These are phyloP conservation scores for Pinus tabuliformis DNA, from an alignment of 75 land plant species.

Conservation along the genomic window DNA sequence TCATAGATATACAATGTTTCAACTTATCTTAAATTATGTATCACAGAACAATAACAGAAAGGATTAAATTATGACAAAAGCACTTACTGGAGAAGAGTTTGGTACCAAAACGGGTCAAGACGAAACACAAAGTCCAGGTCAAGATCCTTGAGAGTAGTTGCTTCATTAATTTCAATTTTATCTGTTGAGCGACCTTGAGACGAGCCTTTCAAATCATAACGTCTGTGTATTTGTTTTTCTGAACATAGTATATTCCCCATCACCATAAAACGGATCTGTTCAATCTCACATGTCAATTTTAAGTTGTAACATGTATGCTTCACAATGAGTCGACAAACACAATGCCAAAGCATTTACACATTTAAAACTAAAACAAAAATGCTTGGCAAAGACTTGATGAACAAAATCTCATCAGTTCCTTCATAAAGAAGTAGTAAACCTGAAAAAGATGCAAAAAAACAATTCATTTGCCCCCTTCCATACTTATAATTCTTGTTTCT, in stretches of 20 bases:
- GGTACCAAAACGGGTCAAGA: constrained; percentile 61
- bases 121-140: constrained; percentile 70
- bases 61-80: neutral
- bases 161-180: constrained; percentile 47
- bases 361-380: neutral
- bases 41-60: neutral
- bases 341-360: neutral
- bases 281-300: constrained; percentile 5
- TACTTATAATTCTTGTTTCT: neutral
- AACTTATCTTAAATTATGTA: neutral
- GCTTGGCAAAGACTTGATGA: neutral
- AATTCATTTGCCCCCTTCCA: neutral
- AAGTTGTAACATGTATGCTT: neutral
- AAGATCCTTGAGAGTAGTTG: constrained; percentile 74
- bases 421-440: neutral
- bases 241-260: constrained; percentile 94
- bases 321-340: neutral
- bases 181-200: constrained; percentile 68
- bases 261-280: constrained; percentile 84
- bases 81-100: constrained; percentile 50
- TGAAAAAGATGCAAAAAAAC: neutral
- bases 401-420: neutral
- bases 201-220: constrained; percentile 88
- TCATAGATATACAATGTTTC: neutral
- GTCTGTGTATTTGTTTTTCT: constrained; percentile 66